These are phyloP conservation scores for Ceratonia siliqua DNA, from an alignment of 306 rosid species.

Conservation along the genomic window DNA sequence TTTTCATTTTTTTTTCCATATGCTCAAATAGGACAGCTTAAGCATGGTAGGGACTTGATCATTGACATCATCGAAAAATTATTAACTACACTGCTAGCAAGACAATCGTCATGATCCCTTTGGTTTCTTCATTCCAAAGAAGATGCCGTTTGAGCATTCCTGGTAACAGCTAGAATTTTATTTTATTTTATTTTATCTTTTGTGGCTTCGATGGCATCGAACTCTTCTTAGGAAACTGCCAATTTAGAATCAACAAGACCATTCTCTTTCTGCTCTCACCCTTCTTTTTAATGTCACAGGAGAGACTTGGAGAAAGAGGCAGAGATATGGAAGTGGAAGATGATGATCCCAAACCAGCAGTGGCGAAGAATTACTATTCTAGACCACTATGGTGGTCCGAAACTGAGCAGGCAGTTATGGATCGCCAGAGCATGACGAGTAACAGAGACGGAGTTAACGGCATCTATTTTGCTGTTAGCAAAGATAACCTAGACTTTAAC, in stretches of 20 bases:
- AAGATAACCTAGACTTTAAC: slow-evolving; percentile 37
- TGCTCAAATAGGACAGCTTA: slow-evolving; percentile 2
- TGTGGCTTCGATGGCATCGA: slow-evolving; percentile 58
- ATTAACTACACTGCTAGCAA: too few relatives aligned
- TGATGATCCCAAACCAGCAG: slow-evolving; percentile 35
- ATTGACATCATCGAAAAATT: background rate
- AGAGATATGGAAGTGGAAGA: slow-evolving; percentile 47
- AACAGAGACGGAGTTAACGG: slow-evolving; percentile 42
- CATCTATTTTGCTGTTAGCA: slow-evolving; percentile 53
- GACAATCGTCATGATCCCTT: too few relatives aligned
- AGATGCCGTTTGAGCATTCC: too few relatives aligned
- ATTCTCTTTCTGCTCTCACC: slow-evolving; percentile 42
- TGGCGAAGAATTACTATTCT: slow-evolving; percentile 45
- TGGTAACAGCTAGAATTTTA: too few relatives aligned
- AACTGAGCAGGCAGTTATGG: slow-evolving; percentile 40
- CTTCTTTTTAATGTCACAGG: slow-evolving; percentile 34
- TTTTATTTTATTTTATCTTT: slow-evolving; percentile 18
- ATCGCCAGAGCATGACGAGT: slow-evolving; percentile 15
- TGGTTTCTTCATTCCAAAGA: too few relatives aligned
- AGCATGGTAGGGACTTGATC: background rate
- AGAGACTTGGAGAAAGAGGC: slow-evolving; percentile 3
- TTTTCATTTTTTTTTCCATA: slow-evolving; percentile 1
- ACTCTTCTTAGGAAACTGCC: slow-evolving; percentile 39
- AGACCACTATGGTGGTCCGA: slow-evolving; percentile 44
- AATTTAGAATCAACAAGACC: slow-evolving; percentile 34